A percentile compares a stretch with the other conserved stretches of the same genome.
Evolutionary conservation across 2,329 filamentous ascomycete species (phyloP).

Genomic region (Penicillium decumbens): DNA sequence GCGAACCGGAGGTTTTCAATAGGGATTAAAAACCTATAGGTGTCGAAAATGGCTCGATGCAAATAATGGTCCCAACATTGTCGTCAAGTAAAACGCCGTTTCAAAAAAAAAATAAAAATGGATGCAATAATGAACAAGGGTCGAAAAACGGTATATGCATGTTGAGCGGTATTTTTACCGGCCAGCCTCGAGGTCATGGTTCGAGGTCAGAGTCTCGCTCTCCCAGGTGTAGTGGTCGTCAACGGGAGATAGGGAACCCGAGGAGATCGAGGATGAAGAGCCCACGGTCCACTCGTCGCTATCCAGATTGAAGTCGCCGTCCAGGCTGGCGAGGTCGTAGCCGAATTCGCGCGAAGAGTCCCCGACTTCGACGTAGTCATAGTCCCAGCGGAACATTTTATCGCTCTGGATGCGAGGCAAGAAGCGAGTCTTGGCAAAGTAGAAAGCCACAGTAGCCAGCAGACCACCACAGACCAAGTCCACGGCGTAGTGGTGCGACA

Average conservation of each 20-base stretch:
- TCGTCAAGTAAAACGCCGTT: conserved; percentile 38
- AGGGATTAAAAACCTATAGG: conserved; percentile 36
- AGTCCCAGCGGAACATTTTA: conserved; percentile 89
- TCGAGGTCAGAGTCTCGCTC: conserved; percentile 37
- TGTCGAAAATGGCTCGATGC: conserved; percentile 39
- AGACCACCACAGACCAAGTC: conserved; percentile 84
- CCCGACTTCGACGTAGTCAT: conserved; percentile 86
- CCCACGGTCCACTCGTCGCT: conserved; percentile 89
- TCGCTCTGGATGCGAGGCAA: conserved; percentile 75
- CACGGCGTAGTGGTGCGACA: conserved; percentile 94
- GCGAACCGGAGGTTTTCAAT: conserved; percentile 22
- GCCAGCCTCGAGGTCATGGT: conserved; percentile 39
- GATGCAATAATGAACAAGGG: conserved; percentile 27
- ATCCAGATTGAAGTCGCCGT: conserved; percentile 56
- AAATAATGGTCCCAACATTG: conserved; percentile 32
- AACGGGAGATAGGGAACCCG: conserved; percentile 58
- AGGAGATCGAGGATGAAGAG: conserved; percentile 71
- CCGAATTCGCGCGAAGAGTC: conserved; percentile 53
- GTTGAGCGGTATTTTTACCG: conserved; percentile 24
- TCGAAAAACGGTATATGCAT: conserved; percentile 22
- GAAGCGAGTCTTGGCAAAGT: conserved; percentile 73
- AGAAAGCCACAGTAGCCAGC: conserved; percentile 72
- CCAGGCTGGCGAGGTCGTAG: conserved; percentile 54
- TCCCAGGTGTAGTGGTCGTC: conserved; percentile 54
- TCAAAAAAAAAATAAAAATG: conserved; percentile 17